Conservation (phyloP, 257 asterid genomes). For the Thymus mandschuricus region DNA sequence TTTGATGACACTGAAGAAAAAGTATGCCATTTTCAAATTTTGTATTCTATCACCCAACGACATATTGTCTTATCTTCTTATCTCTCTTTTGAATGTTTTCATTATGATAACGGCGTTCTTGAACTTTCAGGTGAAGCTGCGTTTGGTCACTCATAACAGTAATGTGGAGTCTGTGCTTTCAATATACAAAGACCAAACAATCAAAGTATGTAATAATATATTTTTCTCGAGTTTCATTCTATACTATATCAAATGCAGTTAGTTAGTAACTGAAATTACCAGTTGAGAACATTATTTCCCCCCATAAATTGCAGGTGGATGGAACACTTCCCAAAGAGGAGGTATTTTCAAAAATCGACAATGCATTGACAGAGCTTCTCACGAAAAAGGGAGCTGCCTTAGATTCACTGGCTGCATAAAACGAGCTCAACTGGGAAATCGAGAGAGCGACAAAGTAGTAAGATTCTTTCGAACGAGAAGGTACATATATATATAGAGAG, state of each 20-base stretch:
- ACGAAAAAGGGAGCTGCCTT: slow-evolving; percentile 50
- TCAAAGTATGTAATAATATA: slow-evolving; percentile 52
- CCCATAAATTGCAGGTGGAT: slow-evolving; percentile 49
- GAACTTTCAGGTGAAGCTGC: slow-evolving; percentile 75
- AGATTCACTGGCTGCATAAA: slow-evolving; percentile 47
- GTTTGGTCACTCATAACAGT: slow-evolving; percentile 79
- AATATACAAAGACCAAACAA: slow-evolving; percentile 59
- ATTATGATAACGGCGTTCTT: slow-evolving; percentile 1
- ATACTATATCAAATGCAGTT: too few relatives aligned
- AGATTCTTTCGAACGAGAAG: slow-evolving; percentile 26
- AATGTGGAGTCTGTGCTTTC: slow-evolving; percentile 89
- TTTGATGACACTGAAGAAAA: slow-evolving; percentile 99
- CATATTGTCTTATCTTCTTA: neutral
- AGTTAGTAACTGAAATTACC: neutral
- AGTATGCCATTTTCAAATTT: slow-evolving; percentile 42
- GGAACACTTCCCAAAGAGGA: slow-evolving; percentile 59
- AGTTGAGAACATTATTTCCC: slow-evolving; percentile 2
- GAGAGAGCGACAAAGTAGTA: neutral
- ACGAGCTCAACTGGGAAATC: neutral
- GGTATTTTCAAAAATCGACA: slow-evolving; percentile 54
- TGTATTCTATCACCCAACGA: neutral
- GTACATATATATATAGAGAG: slow-evolving; percentile 24
- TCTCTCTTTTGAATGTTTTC: slow-evolving; percentile 6
- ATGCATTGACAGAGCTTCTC: slow-evolving; percentile 43
- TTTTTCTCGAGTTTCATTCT: neutral